Base-by-base conservation (phyloP, 2,329 filamentous ascomycete species). In the Xylaria arbuscula region DNA sequence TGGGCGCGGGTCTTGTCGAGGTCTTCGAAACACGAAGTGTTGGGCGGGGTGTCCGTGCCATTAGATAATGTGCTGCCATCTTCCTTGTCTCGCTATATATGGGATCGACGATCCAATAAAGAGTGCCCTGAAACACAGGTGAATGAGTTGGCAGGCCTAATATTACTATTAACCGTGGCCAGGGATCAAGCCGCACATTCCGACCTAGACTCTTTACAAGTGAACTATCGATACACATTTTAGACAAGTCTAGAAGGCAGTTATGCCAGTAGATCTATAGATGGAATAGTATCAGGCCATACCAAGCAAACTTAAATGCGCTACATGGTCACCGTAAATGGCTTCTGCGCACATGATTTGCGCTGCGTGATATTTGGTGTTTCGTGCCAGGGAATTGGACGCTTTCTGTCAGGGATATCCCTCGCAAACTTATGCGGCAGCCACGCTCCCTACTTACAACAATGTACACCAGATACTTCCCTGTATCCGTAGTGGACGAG, bases 21-120 rank as follows among this genome's bases (percentile, higher is more conserved):
- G 80, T 92, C 15, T 94, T 94, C 77, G 88, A 93, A 75, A 94
- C 92, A 13, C 85, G 89, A 15, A 91, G 88, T 73, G 90, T 93
- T n/a, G 92, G 92, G 1, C 83, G 86, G 68, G 92, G 88, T 11
- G 85, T 93, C 66, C 83, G 88, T 72, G 79, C 79, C 59, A 64
- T 85, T 65, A 79, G 77, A 68, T 55, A 45, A 55, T 15, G 19
- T 22, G 28, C 48, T 56, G 38, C 10, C 17, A 7, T 56, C 8
- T 50, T 54, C 28, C 22, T 48, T 48, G 28, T 28, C 32, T 65
- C 13, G 2, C 22, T 32, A 19, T 40, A 48, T 22, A 45, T 45
- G 3, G n/a, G 6, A 17, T 45, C 6, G 40, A 8, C 13, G 42
- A 42, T 56, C 38, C 15, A 47, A 47, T 24, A 24, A 45, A 4